A percentile compares a stretch with the other conserved stretches of the same genome.
Conservation (phyloP, 768 basidiomycete species). For the Lactarius hatsudake region DNA sequence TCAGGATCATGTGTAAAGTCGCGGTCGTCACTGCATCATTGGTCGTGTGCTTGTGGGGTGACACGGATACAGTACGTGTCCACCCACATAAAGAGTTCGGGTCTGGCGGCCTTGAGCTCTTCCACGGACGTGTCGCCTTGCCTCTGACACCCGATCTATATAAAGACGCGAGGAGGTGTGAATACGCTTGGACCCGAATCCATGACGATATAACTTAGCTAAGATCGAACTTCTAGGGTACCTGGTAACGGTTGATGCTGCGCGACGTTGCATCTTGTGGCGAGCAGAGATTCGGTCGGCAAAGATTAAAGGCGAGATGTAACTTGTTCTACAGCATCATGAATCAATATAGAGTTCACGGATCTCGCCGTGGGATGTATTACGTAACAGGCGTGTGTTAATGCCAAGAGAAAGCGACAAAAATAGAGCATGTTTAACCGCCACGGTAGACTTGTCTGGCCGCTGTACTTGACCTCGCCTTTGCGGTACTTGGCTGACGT, state of each 20-base stretch:
- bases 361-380: conserved; percentile 37
- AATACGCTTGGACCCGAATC: conserved; percentile 26
- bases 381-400: neutral
- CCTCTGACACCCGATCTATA: conserved; percentile 40
- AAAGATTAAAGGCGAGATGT: neutral
- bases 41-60: neutral
- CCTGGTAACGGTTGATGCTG: conserved; percentile 36
- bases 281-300: neutral
- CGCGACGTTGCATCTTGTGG: conserved; percentile 36
- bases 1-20: conserved; percentile 40
- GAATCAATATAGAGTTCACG: conserved; percentile 39
- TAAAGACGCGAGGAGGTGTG: conserved; percentile 46
- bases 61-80: conserved; percentile 34
- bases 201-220: conserved; percentile 31
- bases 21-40: neutral
- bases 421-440: conserved; percentile 8
- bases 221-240: conserved; percentile 41
- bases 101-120: conserved; percentile 40
- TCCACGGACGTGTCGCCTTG: conserved; percentile 41
- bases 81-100: conserved; percentile 42
- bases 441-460: no score
- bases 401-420: conserved; percentile 19
- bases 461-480: neutral
- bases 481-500: neutral
- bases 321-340: conserved; percentile 32